These are phyloP conservation scores for Dimocarpus longan DNA, from an alignment of 345 rosid species.

Conservation along the genomic window DNA sequence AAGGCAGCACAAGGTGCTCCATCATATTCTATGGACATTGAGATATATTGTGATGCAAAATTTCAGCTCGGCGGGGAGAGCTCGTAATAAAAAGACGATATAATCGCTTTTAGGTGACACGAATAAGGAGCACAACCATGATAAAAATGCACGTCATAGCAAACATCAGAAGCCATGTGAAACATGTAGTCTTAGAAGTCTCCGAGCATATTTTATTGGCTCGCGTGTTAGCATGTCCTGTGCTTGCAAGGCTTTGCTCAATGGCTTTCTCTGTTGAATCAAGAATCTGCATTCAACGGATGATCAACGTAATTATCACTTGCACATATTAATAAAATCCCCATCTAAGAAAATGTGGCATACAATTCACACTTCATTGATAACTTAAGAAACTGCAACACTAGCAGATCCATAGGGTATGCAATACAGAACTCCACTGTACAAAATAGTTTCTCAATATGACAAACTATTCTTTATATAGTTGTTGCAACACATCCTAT, in stretches of 20 bases:
- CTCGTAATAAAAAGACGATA: neutral
- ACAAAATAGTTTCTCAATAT: neutral
- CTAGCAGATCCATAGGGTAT: too few species aligned
- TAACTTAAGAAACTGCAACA: slow-evolving; percentile 73
- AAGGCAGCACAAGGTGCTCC: too few species aligned
- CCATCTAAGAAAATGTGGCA: too few species aligned
- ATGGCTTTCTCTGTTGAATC: slow-evolving; percentile 86
- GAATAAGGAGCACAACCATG: slow-evolving; percentile 85
- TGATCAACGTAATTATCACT: neutral
- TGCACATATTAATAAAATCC: too few species aligned
- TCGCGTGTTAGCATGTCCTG: slow-evolving; percentile 70
- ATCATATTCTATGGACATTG: too few species aligned
- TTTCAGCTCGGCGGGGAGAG: neutral
- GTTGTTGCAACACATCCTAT: too few species aligned
- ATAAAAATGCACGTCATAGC: slow-evolving; percentile 71
- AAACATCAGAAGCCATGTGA: slow-evolving; percentile 79
- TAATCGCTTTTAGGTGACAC: slow-evolving; percentile 51
- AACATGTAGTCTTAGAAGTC: slow-evolving; percentile 78
- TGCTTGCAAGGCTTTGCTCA: slow-evolving; percentile 89
- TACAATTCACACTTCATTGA: slow-evolving; percentile 42
- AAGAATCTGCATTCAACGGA: slow-evolving; percentile 56
- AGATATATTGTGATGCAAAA: neutral
- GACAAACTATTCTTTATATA: too few species aligned
- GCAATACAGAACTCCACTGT: neutral
- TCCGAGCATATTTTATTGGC: slow-evolving; percentile 62